phyloP scores from a whole-genome alignment of 805 yeast species.

The Phaffomyces thermotolerans region DNA sequence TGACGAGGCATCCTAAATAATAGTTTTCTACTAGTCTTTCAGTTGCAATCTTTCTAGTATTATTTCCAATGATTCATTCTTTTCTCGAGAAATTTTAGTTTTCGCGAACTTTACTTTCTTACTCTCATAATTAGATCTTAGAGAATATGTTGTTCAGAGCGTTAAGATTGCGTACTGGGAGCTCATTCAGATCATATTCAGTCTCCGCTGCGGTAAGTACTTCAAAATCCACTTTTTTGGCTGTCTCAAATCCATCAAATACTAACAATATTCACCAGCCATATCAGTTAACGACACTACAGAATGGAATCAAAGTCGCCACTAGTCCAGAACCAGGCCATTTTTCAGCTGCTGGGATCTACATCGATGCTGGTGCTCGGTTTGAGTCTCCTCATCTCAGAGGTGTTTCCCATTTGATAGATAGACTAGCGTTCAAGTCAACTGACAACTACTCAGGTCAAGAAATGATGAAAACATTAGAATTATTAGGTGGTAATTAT shows the following conservation, averaged over 20 bases:
- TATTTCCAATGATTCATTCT: not conserved
- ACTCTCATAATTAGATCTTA: not conserved
- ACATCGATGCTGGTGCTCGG: conserved; percentile 85
- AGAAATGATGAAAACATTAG: conserved; percentile 69
- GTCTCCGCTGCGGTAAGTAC: conserved; percentile 14
- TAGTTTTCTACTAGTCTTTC: no score
- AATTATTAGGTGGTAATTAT: conserved; percentile 85
- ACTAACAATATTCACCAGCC: conserved; percentile 1
- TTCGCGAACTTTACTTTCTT: not conserved
- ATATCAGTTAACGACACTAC: conserved; percentile 34
- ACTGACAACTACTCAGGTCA: conserved; percentile 51
- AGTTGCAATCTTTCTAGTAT: no score
- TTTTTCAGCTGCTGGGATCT: conserved; percentile 85
- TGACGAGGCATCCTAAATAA: conserved; percentile 36
- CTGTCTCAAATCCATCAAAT: not conserved
- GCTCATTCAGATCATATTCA: conserved; percentile 13
- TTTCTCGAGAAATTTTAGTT: not conserved
- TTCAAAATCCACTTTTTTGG: not conserved
- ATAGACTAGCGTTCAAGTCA: conserved; percentile 78
- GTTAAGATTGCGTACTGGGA: not conserved
- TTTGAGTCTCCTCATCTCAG: conserved; percentile 54
- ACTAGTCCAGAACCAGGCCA: conserved; percentile 86
- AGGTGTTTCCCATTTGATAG: conserved; percentile 80
- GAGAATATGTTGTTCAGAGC: not conserved
- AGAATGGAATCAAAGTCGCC: conserved; percentile 76